These are phyloP conservation scores for Teunomyces pallodes DNA, from an alignment of 805 yeast genomes.

Conservation along the genomic window DNA sequence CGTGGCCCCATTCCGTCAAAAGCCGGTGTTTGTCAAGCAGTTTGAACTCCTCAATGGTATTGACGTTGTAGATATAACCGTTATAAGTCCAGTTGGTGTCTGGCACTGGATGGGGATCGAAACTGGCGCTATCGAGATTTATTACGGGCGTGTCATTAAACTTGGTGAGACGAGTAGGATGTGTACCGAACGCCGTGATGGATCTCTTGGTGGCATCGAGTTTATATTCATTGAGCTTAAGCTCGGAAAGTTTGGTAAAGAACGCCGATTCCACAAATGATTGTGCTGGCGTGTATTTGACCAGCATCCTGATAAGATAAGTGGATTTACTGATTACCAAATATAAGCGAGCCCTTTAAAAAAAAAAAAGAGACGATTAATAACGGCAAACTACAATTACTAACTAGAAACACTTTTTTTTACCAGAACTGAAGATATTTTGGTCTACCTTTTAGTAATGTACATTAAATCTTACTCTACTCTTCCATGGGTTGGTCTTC, in stretches of 20 bases:
- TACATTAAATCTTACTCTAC: neutral
- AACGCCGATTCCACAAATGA: slow-evolving; percentile 87
- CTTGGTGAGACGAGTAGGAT: slow-evolving; percentile 32
- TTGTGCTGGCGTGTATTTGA: slow-evolving; percentile 50
- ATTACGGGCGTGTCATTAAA: slow-evolving; percentile 35
- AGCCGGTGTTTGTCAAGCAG: slow-evolving; percentile 58
- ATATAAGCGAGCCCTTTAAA: too few relatives aligned
- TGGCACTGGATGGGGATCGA: slow-evolving; percentile 6
- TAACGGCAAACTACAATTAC: too few relatives aligned
- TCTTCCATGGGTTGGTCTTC: slow-evolving; percentile 45
- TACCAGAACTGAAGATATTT: too few relatives aligned
- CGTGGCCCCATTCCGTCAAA: slow-evolving; percentile 40
- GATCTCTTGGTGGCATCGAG: slow-evolving; percentile 49
- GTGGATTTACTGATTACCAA: neutral
- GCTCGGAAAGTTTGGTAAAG: slow-evolving; percentile 68
- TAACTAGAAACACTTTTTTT: too few relatives aligned
- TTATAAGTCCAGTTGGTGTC: slow-evolving; percentile 12
- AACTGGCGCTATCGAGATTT: slow-evolving; percentile 34
- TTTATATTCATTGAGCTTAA: slow-evolving; percentile 72
- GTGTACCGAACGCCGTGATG: slow-evolving; percentile 44
- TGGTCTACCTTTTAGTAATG: too few relatives aligned
- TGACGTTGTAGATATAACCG: slow-evolving; percentile 50
- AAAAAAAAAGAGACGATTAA: too few relatives aligned
- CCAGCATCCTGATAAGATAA: neutral
- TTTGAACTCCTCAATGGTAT: slow-evolving; percentile 86